Percentiles rank a stretch among this genome's conserved stretches.
These are phyloP conservation scores for Mucor lusitanicus DNA, from an alignment of 371 early-diverging fungal genomes.

Conservation along the genomic window DNA sequence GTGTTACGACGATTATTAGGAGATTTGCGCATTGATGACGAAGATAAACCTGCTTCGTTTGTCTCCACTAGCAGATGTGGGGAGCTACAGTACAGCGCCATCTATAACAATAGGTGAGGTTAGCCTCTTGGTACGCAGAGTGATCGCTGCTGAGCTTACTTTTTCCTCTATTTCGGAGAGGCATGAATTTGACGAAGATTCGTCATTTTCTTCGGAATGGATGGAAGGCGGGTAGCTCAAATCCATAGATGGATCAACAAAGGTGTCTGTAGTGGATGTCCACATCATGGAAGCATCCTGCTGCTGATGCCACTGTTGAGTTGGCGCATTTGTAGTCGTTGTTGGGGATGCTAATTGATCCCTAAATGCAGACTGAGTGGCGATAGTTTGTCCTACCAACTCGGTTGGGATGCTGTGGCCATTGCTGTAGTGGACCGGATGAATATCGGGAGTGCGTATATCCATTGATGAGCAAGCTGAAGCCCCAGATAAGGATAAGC, in stretches of 20 bases:
- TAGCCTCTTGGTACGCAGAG: not conserved
- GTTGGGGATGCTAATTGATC: not conserved
- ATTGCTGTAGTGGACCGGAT: conserved; percentile 6
- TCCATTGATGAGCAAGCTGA: conserved; percentile 25
- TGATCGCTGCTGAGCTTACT: not conserved
- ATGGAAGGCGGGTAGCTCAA: not conserved
- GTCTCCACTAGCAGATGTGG: not conserved
- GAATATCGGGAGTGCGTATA: conserved; percentile 20
- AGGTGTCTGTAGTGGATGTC: not conserved
- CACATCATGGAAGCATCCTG: not conserved
- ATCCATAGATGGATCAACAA: not conserved
- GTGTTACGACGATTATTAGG: conserved; percentile 11
- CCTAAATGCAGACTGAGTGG: not conserved
- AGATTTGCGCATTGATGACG: conserved; percentile 10
- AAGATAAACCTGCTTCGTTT: not conserved
- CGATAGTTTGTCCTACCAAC: conserved; percentile 8
- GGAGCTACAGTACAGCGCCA: not conserved
- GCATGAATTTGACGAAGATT: not conserved
- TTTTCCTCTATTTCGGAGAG: not conserved
- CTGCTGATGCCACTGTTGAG: not conserved
- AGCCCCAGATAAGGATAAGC: conserved; percentile 20
- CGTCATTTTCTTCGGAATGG: not conserved
- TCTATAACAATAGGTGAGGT: not conserved
- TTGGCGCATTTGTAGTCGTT: not conserved
- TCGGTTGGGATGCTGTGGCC: not conserved